Base-by-base conservation (phyloP, 768 basidiomycete species). In the Pisolithus tinctorius region DNA sequence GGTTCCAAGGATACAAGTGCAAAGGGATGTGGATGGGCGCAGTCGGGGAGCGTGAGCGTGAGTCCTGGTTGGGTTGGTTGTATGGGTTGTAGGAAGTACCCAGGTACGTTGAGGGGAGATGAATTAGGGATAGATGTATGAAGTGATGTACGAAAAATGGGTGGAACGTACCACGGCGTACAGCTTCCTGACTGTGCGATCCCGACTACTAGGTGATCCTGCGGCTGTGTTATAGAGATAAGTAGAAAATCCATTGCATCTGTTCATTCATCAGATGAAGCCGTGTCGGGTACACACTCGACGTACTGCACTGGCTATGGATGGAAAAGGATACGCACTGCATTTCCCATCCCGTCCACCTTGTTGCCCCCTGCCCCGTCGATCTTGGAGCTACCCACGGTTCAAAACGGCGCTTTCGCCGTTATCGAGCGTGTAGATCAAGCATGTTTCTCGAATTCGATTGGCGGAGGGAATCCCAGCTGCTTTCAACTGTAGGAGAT, bases 401-500 rank as follows among this genome's bases (percentile, higher is more conserved):
- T 70, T 70, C 23, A 67, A 45, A 4, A 47, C 46, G 11, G 69
- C 69, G 6, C 69, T 56, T 47, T 71, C 61, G 4, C 70, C 69
- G 30, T 70, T 70, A 47, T 70, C 71, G 1, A 66, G 71, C 49
- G 67, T 58, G 48, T 70, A 69, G 2, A 71, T 53, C 3, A 60
- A 59, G 69, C 68, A 71, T 49, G 69, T 60, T 42, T 69, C 68
- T 4, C 63, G 58, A 23, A 69, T 60, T 23, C 50, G 54, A 31
- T 37, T 9, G 38, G 23, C 25, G 26, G 14, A 20, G 42, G 29
- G 38, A 42, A 17, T 17, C 34, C 45, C 27, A 9, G 16, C 39
- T 20, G 50, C 40, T 6, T 45, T 45, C 42, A 53, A 51, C 29
- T 38, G 38, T 39, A 68, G 58, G 4, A 68, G 23, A 7, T 55